phyloP scores from a whole-genome alignment of 1,284 basidiomycete genomes.

The Fistulinella staudtii region DNA sequence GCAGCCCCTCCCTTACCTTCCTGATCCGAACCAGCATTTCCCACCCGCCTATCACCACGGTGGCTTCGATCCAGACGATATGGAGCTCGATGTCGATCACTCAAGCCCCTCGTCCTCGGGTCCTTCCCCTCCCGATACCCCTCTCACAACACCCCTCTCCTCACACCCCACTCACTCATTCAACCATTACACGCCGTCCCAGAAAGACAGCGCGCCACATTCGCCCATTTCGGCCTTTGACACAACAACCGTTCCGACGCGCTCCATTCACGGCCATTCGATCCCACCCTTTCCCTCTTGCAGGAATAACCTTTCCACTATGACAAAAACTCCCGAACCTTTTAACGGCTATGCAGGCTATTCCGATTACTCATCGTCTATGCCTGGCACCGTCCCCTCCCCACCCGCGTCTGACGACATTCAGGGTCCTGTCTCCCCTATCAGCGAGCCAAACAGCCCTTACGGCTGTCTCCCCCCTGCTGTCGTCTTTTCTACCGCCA shows the following conservation, averaged over 20 bases:
- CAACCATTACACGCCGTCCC: slow-evolving; percentile 38
- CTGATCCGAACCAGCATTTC: slow-evolving; percentile 15
- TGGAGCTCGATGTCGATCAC: slow-evolving; percentile 69
- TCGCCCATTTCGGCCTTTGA: slow-evolving; percentile 47
- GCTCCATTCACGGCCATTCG: slow-evolving; percentile 30
- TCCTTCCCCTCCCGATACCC: slow-evolving; percentile 48
- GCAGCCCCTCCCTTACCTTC: slow-evolving; percentile 16
- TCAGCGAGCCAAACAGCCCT: slow-evolving; percentile 31
- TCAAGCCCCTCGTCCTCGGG: slow-evolving; percentile 44
- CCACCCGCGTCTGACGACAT: slow-evolving; percentile 34
- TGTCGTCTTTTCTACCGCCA: slow-evolving; percentile 48
- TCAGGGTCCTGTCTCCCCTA: slow-evolving; percentile 25
- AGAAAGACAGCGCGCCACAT: slow-evolving; percentile 27
- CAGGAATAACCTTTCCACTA: slow-evolving; percentile 22
- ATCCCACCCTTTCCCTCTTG: slow-evolving; percentile 28
- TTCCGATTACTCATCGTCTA: slow-evolving; percentile 57
- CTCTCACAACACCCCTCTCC: slow-evolving; percentile 45
- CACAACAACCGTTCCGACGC: slow-evolving; percentile 44
- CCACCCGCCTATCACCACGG: slow-evolving; percentile 29
- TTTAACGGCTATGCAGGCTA: slow-evolving; percentile 59
- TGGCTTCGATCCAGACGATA: slow-evolving; percentile 69
- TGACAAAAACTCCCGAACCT: slow-evolving; percentile 40
- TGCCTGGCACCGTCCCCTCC: slow-evolving; percentile 52
- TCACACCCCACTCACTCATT: slow-evolving; percentile 45
- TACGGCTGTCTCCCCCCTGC: slow-evolving; percentile 61